Evolutionary conservation across 2,329 filamentous ascomycete genomes (phyloP).

Genomic region (Claviceps digitariae): DNA sequence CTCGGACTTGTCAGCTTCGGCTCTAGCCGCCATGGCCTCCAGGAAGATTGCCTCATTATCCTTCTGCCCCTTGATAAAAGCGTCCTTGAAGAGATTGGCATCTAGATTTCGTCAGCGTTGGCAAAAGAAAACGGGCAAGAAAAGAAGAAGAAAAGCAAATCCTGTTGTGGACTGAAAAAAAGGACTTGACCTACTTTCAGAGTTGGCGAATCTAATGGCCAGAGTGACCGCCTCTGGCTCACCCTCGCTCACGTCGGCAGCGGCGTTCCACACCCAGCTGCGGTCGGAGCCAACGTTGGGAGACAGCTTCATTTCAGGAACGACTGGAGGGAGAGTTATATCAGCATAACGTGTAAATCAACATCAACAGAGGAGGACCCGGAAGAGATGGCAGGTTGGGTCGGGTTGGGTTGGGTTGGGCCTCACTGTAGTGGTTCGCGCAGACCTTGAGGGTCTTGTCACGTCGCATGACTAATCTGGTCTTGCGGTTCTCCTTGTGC

Average conservation of each 20-base stretch:
- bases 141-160: not conserved
- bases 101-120: conserved; percentile 35
- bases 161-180: not conserved
- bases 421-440: conserved; percentile 97
- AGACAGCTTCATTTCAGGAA: conserved; percentile 96
- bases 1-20: conserved; percentile 3
- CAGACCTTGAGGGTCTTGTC: conserved; percentile 99
- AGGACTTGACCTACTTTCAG: conserved; percentile 62
- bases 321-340: conserved; percentile 42
- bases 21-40: conserved; percentile 21
- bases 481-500: conserved; percentile 98
- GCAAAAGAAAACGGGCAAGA: not conserved
- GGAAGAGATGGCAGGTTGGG: too few species aligned
- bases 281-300: conserved; percentile 97
- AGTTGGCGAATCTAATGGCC: conserved; percentile 94
- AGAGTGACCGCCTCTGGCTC: conserved; percentile 93
- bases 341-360: not conserved
- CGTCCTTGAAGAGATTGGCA: conserved; percentile 94
- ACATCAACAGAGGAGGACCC: too few species aligned
- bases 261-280: conserved; percentile 98
- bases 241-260: conserved; percentile 94
- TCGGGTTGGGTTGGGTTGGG: not conserved
- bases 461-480: conserved; percentile 91
- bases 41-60: conserved; percentile 84
- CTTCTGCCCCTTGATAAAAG: conserved; percentile 91